Evolutionary conservation across 106 monocot species (phyloP).

Genomic region (Dendrobium chrysotoxum): DNA sequence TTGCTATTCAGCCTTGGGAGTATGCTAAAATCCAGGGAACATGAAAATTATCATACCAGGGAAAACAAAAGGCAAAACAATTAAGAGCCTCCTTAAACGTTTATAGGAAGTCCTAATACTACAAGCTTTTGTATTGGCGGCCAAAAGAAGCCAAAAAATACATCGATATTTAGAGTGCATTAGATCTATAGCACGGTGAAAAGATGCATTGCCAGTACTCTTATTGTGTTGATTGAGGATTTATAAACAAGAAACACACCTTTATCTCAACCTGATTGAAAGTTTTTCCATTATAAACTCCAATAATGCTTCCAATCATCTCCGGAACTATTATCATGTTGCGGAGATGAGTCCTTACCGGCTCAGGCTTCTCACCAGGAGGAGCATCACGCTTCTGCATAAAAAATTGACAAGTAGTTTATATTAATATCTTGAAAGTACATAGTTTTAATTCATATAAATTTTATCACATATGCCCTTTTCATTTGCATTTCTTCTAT

Average conservation of each 20-base stretch:
- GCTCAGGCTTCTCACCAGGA: constrained; percentile 42
- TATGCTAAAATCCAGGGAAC: too few relatives aligned
- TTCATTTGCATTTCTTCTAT: not conserved
- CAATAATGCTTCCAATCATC: constrained; percentile 54
- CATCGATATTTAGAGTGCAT: not conserved
- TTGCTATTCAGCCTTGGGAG: too few relatives aligned
- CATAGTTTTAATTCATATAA: not conserved
- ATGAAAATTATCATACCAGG: too few relatives aligned
- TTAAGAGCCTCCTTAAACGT: too few relatives aligned
- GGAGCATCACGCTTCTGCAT: constrained; percentile 43
- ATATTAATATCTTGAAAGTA: not conserved
- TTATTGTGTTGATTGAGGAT: not conserved
- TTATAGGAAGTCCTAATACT: too few relatives aligned
- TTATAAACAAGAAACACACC: constrained; percentile 1
- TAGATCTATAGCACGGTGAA: not conserved
- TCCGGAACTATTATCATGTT: constrained; percentile 52
- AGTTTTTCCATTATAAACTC: constrained; percentile 51
- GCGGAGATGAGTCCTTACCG: constrained; percentile 46
- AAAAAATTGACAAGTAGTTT: not conserved
- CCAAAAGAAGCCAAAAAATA: not conserved
- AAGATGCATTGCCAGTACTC: not conserved
- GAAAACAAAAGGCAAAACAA: too few relatives aligned
- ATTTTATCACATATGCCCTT: not conserved
- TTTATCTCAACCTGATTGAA: constrained; percentile 59
- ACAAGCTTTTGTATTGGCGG: not conserved